These are phyloP conservation scores for Mimosa pudica DNA, from an alignment of 306 rosid genomes.

Conservation along the genomic window DNA sequence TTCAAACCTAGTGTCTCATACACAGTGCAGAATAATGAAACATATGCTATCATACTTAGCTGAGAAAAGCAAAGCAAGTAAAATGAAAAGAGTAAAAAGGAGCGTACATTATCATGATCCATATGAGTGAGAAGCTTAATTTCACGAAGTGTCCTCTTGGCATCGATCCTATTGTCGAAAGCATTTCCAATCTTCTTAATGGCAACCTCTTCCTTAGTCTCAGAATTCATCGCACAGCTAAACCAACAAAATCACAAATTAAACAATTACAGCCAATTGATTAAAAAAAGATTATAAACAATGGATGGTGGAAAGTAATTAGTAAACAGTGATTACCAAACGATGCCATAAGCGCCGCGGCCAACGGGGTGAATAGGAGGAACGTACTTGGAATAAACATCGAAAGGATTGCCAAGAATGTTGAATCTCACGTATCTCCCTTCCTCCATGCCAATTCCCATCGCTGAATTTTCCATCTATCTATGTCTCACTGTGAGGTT, in stretches of 20 bases:
- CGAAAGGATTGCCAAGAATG: slow-evolving; percentile 74
- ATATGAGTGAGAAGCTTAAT: slow-evolving; percentile 72
- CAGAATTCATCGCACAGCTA: slow-evolving; percentile 61
- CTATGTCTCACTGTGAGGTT: neutral
- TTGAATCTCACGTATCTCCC: slow-evolving; percentile 69
- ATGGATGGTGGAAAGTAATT: neutral
- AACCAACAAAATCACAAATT: slow-evolving; percentile 23
- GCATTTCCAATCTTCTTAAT: slow-evolving; percentile 74
- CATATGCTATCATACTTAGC: neutral
- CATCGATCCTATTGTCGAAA: slow-evolving; percentile 69
- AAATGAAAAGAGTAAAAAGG: neutral
- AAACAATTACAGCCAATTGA: neutral
- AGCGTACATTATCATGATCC: slow-evolving; percentile 87
- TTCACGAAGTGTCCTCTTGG: slow-evolving; percentile 74
- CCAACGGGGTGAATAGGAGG: slow-evolving; percentile 93
- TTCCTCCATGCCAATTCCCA: slow-evolving; percentile 50
- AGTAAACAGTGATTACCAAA: slow-evolving; percentile 55
- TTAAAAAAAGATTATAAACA: neutral
- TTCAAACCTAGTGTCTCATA: neutral
- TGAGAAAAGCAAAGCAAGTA: slow-evolving; percentile 14
- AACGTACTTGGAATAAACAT: slow-evolving; percentile 69
- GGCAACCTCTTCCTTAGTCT: slow-evolving; percentile 67
- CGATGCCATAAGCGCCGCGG: slow-evolving; percentile 96
- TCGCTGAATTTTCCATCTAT: slow-evolving; percentile 34
- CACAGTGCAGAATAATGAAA: neutral